Evolutionary conservation across 345 rosid species (phyloP).

Genomic region (Pistacia vera): DNA sequence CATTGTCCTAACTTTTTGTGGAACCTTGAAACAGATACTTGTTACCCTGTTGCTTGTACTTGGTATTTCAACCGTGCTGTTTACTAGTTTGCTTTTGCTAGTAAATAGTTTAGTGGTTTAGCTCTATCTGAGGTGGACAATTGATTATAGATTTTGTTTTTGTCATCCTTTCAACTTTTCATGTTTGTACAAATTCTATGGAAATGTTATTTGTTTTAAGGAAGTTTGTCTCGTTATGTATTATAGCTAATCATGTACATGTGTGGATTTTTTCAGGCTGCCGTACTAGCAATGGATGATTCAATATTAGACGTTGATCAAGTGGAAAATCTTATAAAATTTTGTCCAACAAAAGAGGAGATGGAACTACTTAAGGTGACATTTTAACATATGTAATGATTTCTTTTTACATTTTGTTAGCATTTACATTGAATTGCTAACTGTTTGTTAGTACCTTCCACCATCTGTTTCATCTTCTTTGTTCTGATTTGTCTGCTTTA

Average conservation of each 20-base stretch:
- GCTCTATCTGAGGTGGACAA: neutral
- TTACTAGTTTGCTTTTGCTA: neutral
- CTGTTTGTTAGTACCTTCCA: neutral
- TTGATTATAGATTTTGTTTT: neutral
- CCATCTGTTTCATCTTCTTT: neutral
- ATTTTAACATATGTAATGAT: constrained; percentile 25
- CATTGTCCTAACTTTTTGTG: neutral
- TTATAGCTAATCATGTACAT: constrained; percentile 14
- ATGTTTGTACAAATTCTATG: neutral
- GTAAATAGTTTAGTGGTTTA: neutral
- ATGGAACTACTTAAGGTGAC: constrained; percentile 96
- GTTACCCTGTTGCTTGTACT: neutral
- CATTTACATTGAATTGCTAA: neutral
- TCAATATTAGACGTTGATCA: constrained; percentile 91
- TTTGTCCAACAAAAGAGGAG: constrained; percentile 99
- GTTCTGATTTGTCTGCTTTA: constrained; percentile 15
- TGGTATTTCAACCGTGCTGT: neutral
- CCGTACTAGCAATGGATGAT: constrained; percentile 96
- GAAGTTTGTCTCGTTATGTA: neutral
- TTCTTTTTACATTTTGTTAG: constrained; percentile 7
- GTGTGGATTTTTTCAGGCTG: constrained; percentile 60
- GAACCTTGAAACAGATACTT: neutral
- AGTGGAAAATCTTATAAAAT: constrained; percentile 96
- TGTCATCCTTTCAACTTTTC: neutral
- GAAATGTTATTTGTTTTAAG: neutral